Conservation (phyloP, 148 eudicot genomes). For the Rhododendron ovatum region DNA sequence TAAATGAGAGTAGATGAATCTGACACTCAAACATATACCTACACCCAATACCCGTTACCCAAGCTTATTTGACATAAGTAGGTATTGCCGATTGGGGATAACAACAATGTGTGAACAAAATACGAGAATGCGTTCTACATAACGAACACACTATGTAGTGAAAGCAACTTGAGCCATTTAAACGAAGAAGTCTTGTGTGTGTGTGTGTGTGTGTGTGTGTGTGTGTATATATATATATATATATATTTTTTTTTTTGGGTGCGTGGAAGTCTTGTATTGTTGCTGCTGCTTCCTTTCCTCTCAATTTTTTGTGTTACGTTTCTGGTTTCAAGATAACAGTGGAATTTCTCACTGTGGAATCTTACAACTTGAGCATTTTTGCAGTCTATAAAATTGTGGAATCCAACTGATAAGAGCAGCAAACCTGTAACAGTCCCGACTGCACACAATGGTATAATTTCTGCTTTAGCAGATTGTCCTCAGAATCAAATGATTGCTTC, state of each 20-base stretch:
- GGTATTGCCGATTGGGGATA: not conserved
- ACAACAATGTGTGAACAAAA: not conserved
- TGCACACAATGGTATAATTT: slow-evolving; percentile 30
- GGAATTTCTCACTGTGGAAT: not conserved
- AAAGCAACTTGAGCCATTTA: not conserved
- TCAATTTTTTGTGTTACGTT: not conserved
- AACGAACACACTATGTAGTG: not conserved
- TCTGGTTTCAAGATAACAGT: not conserved
- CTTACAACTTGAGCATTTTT: not conserved
- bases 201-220: too few relatives aligned
- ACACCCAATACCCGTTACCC: not conserved
- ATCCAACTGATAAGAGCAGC: slow-evolving; percentile 25
- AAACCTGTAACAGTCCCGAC: not conserved
- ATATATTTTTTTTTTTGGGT: not conserved
- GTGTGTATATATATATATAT: too few relatives aligned
- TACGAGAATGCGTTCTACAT: not conserved
- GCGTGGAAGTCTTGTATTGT: not conserved
- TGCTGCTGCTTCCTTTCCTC: not conserved
- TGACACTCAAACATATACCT: not conserved
- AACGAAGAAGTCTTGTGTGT: not conserved
- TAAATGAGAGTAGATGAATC: not conserved
- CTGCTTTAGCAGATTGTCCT: slow-evolving; percentile 37
- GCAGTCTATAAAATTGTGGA: slow-evolving; percentile 49
- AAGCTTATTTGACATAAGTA: not conserved
- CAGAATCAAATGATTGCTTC: slow-evolving; percentile 39